Conservation (phyloP, 495 filamentous ascomycete genomes). For the Platismatia glauca region DNA sequence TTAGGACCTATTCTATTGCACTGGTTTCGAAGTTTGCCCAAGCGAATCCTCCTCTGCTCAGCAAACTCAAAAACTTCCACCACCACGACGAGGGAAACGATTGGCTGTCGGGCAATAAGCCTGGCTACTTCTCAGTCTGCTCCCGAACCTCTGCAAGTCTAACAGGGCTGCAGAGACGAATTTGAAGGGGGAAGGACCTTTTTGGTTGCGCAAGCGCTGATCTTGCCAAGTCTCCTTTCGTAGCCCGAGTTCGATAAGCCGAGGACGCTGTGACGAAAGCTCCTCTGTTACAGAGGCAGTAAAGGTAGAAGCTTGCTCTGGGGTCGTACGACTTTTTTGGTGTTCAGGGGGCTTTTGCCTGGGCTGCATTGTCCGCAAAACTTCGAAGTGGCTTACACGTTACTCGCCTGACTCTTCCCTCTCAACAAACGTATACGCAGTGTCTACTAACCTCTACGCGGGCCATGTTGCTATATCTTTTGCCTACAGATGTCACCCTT, state of each 20-base stretch:
- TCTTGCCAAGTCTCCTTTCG: not conserved
- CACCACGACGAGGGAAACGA: not conserved
- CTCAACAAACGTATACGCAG: not conserved
- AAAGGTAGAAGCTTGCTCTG: not conserved
- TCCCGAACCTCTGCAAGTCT: not conserved
- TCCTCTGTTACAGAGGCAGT: not conserved
- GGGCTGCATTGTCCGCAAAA: not conserved
- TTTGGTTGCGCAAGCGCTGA: not conserved
- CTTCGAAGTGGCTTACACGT: not conserved
- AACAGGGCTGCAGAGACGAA: not conserved
- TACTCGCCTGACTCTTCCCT: not conserved
- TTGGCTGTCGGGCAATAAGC: not conserved
- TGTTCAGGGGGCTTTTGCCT: not conserved
- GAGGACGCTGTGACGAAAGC: not conserved
- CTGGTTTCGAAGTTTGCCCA: not conserved
- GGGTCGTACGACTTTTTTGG: not conserved
- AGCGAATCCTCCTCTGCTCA: not conserved
- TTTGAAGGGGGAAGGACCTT: not conserved
- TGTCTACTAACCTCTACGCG: not conserved
- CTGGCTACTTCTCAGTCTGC: not conserved
- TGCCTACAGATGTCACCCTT: not conserved
- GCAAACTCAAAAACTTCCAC: not conserved
- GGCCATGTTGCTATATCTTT: not conserved
- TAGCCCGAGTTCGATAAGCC: not conserved
- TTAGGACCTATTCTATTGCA: not conserved